These are phyloP conservation scores for Hypoxylon sp. DNA, from an alignment of 2,329 filamentous ascomycete genomes.

Conservation along the genomic window DNA sequence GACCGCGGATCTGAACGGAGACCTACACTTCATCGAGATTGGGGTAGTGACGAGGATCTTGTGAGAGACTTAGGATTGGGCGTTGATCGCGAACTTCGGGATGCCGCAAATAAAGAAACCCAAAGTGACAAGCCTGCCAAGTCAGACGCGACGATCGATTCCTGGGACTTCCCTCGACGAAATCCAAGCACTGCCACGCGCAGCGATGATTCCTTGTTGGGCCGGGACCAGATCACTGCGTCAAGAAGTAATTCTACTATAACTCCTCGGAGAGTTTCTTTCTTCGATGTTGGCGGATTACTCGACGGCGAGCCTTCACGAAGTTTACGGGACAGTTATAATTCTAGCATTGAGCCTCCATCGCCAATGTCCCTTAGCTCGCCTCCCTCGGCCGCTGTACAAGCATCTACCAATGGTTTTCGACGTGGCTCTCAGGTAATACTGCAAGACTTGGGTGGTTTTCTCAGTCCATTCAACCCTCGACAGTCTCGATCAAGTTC, in stretches of 20 bases:
- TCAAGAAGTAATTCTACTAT: slow-evolving; percentile 59
- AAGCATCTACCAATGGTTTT: slow-evolving; percentile 62
- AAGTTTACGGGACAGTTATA: slow-evolving; percentile 60
- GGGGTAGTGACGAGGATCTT: slow-evolving; percentile 93
- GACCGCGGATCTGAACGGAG: slow-evolving; percentile 64
- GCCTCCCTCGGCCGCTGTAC: slow-evolving; percentile 60
- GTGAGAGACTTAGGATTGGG: slow-evolving; percentile 84
- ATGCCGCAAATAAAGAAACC: slow-evolving; percentile 45
- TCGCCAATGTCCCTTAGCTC: slow-evolving; percentile 52
- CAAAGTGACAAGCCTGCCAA: slow-evolving; percentile 51
- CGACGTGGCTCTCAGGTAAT: slow-evolving; percentile 70
- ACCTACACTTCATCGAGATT: slow-evolving; percentile 73
- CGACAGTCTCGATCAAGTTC: slow-evolving; percentile 54
- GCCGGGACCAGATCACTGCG: slow-evolving; percentile 56
- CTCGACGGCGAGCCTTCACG: slow-evolving; percentile 67
- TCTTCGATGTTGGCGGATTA: slow-evolving; percentile 88
- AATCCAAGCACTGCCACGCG: slow-evolving; percentile 57
- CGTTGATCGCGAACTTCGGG: slow-evolving; percentile 67
- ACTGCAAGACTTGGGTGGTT: slow-evolving; percentile 71
- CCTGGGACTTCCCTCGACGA: slow-evolving; percentile 65
- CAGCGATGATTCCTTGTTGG: slow-evolving; percentile 63
- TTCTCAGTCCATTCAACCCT: slow-evolving; percentile 62
- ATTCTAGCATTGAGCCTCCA: slow-evolving; percentile 60
- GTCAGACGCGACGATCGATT: slow-evolving; percentile 59
- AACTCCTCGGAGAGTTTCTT: slow-evolving; percentile 76